These are phyloP conservation scores for Boeremia exigua DNA, from an alignment of 2,329 filamentous ascomycete genomes.

Conservation along the genomic window DNA sequence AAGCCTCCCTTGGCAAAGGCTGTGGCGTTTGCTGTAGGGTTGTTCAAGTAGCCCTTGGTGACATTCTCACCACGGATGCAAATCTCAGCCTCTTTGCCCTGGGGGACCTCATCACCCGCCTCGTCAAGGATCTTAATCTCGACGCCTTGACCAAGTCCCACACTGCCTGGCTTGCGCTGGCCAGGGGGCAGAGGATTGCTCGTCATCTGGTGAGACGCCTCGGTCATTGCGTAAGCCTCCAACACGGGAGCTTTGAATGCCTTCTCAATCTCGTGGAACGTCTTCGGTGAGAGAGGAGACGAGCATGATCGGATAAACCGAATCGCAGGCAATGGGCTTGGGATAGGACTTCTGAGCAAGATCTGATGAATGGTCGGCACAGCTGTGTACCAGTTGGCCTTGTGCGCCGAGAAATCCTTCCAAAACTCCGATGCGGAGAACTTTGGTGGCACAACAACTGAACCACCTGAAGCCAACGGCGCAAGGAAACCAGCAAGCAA, in stretches of 20 bases:
- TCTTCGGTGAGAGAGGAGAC: slow-evolving; percentile 80
- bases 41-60: slow-evolving; percentile 85
- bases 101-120: slow-evolving; percentile 69
- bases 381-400: slow-evolving; percentile 90
- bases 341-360: slow-evolving; percentile 74
- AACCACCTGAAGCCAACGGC: slow-evolving; percentile 76
- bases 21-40: slow-evolving; percentile 74
- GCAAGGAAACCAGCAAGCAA: slow-evolving; percentile 82
- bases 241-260: slow-evolving; percentile 80
- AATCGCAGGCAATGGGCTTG: slow-evolving; percentile 72
- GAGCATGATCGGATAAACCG: slow-evolving; percentile 90
- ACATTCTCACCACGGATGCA: slow-evolving; percentile 84
- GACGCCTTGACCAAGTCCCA: slow-evolving; percentile 83
- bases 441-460: slow-evolving; percentile 76
- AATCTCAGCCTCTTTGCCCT: slow-evolving; percentile 78
- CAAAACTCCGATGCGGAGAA: slow-evolving; percentile 88
- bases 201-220: slow-evolving; percentile 86
- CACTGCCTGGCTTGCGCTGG: slow-evolving; percentile 79
- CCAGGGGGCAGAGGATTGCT: slow-evolving; percentile 68
- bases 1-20: slow-evolving; percentile 78
- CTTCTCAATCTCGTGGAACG: slow-evolving; percentile 79
- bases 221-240: slow-evolving; percentile 92
- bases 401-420: slow-evolving; percentile 73
- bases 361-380: slow-evolving; percentile 95
- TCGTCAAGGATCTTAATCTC: slow-evolving; percentile 79